These are phyloP conservation scores for Herpetospermum pedunculosum DNA, from an alignment of 306 rosid species.

Conservation along the genomic window DNA sequence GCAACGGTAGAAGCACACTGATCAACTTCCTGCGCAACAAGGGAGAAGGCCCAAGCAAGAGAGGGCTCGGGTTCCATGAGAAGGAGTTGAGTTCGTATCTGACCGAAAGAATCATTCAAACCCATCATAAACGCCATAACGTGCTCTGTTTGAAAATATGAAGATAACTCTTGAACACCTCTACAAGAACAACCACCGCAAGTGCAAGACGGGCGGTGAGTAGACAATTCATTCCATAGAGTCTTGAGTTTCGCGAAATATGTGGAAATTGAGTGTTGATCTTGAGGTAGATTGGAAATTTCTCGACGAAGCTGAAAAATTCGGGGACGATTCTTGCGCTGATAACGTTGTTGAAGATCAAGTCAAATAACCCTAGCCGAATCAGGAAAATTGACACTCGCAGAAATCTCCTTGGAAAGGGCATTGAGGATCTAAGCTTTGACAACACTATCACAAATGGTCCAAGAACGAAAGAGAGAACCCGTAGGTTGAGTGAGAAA, in stretches of 20 bases:
- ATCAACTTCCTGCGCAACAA: not conserved
- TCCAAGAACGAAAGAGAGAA: rapidly evolving
- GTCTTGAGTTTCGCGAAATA: no score
- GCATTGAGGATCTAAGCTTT: not conserved
- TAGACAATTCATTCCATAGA: not conserved
- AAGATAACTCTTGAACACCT: no score
- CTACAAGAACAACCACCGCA: no score
- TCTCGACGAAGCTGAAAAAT: not conserved
- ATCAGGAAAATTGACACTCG: not conserved
- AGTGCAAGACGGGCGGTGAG: not conserved
- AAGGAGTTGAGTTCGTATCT: no score
- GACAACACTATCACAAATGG: not conserved
- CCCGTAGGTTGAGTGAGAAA: not conserved
- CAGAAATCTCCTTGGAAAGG: no score
- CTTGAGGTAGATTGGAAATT: not conserved
- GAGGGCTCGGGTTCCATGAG: not conserved
- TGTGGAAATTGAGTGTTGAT: not conserved
- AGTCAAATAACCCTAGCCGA: not conserved
- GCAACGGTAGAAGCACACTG: not conserved
- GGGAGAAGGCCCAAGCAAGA: not conserved
- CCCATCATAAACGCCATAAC: no score
- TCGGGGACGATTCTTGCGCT: not conserved
- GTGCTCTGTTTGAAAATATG: not conserved
- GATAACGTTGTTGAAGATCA: no score
- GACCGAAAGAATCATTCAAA: no score